Evolutionary conservation across 1,284 basidiomycete genomes (phyloP).

Genomic region (Sporisorium exsertum): DNA sequence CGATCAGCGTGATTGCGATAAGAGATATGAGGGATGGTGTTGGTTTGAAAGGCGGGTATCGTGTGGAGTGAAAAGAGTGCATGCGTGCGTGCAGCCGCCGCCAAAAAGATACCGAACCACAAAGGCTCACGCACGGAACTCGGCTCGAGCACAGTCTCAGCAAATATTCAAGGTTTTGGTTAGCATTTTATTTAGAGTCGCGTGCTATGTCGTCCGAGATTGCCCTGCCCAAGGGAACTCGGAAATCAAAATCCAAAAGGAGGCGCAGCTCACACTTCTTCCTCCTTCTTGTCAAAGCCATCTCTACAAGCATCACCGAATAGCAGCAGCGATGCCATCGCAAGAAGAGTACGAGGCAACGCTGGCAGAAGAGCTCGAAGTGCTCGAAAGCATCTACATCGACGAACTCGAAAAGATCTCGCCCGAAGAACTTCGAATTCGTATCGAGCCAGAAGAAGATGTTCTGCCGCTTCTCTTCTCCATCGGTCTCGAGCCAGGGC

Average conservation of each 20-base stretch:
- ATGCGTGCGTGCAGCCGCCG: conserved; percentile 27
- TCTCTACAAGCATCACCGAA: neutral
- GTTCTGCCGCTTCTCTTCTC: conserved; percentile 72
- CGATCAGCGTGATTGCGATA: neutral
- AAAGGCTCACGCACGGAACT: neutral
- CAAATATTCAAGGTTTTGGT: neutral
- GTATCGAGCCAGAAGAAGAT: conserved; percentile 86
- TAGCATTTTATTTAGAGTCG: conserved; percentile 11
- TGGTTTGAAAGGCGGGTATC: neutral
- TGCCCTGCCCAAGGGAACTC: conserved; percentile 18
- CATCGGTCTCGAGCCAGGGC: conserved; percentile 20
- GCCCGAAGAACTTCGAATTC: conserved; percentile 83
- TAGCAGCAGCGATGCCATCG: conserved; percentile 44
- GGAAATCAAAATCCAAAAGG: conserved; percentile 23
- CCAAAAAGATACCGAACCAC: conserved; percentile 4
- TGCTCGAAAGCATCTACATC: conserved; percentile 94
- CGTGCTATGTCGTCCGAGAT: conserved; percentile 14
- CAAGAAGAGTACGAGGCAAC: conserved; percentile 71
- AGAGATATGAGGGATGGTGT: neutral
- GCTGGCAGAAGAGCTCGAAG: conserved; percentile 86
- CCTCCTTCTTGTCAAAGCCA: neutral
- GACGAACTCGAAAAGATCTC: conserved; percentile 92
- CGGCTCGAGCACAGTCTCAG: conserved; percentile 2
- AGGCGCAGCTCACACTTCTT: neutral
- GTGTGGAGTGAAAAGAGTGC: conserved; percentile 14